These are phyloP conservation scores for Arthroderma uncinatum DNA, from an alignment of 2,329 filamentous ascomycete genomes.

Conservation along the genomic window DNA sequence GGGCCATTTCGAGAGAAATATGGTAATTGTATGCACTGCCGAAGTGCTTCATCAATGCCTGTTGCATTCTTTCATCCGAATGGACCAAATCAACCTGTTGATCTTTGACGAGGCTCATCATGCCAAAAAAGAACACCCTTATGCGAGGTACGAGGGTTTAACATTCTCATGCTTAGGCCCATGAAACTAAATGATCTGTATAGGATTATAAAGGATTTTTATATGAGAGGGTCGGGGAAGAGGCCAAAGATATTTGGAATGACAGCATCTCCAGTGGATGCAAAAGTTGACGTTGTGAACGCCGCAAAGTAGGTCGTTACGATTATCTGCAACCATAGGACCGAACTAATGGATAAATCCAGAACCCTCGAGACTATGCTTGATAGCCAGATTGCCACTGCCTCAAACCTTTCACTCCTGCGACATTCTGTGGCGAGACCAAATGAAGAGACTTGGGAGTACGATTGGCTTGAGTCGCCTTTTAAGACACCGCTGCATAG, in stretches of 20 bases:
- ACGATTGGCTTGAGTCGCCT: slow-evolving; percentile 42
- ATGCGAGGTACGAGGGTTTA: slow-evolving; percentile 48
- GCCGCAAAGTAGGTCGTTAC: slow-evolving; percentile 44
- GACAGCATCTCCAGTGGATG: slow-evolving; percentile 91
- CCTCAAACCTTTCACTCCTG: slow-evolving; percentile 48
- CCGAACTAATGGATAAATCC: slow-evolving; percentile 8
- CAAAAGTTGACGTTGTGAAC: slow-evolving; percentile 58
- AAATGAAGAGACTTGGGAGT: slow-evolving; percentile 47
- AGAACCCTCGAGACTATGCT: slow-evolving; percentile 64
- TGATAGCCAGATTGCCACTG: slow-evolving; percentile 73
- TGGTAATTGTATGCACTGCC: slow-evolving; percentile 85
- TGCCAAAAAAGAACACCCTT: slow-evolving; percentile 85
- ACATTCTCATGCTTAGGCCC: not conserved
- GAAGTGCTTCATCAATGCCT: slow-evolving; percentile 74
- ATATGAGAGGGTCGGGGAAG: slow-evolving; percentile 42
- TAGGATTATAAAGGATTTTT: slow-evolving; percentile 78
- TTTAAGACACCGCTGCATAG: slow-evolving; percentile 56
- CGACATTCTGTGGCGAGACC: slow-evolving; percentile 50
- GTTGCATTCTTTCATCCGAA: slow-evolving; percentile 64
- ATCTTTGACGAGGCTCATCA: slow-evolving; percentile 97
- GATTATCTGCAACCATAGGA: not conserved
- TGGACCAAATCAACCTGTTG: slow-evolving; percentile 75
- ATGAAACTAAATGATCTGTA: not conserved
- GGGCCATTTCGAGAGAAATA: slow-evolving; percentile 50
- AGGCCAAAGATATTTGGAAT: slow-evolving; percentile 82